Conservation (phyloP, 352 stramenopile species). For the Pythium brassicae region DNA sequence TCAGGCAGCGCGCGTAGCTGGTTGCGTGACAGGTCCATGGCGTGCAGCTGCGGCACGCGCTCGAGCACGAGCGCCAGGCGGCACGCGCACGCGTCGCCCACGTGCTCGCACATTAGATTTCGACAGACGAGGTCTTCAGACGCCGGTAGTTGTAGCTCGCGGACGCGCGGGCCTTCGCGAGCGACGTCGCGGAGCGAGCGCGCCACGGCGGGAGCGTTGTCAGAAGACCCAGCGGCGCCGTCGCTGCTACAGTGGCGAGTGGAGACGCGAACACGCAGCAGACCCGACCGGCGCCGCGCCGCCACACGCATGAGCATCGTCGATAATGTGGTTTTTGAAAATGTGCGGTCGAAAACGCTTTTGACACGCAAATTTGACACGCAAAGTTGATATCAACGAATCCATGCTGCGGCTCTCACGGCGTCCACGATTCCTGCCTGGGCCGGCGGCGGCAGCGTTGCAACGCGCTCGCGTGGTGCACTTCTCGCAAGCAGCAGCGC, state of each 20-base stretch:
- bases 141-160: slow-evolving; percentile 58
- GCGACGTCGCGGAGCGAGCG: slow-evolving; percentile 65
- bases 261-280: too few relatives aligned
- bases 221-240: not conserved
- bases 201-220: not conserved
- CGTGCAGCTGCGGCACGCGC: slow-evolving; percentile 54
- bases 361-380: too few relatives aligned
- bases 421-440: too few relatives aligned
- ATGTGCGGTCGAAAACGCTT: too few relatives aligned
- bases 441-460: too few relatives aligned
- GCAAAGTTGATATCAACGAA: too few relatives aligned
- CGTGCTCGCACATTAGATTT: slow-evolving; percentile 91
- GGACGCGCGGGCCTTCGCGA: slow-evolving; percentile 37
- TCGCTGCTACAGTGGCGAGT: not conserved
- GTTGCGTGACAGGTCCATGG: slow-evolving; percentile 77
- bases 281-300: too few relatives aligned
- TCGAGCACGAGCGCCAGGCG: slow-evolving; percentile 76
- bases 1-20: slow-evolving; percentile 71
- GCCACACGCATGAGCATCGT: too few relatives aligned
- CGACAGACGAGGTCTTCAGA: slow-evolving; percentile 87
- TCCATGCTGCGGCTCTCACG: too few relatives aligned
- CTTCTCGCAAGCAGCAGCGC: not conserved
- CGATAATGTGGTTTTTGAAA: too few relatives aligned
- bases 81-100: slow-evolving; percentile 84
- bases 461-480: too few relatives aligned